Percentiles rank a stretch among this genome's conserved stretches.
Conservation (phyloP, 2,329 filamentous ascomycete genomes). For the Magnaporthiopsis poae region DNA sequence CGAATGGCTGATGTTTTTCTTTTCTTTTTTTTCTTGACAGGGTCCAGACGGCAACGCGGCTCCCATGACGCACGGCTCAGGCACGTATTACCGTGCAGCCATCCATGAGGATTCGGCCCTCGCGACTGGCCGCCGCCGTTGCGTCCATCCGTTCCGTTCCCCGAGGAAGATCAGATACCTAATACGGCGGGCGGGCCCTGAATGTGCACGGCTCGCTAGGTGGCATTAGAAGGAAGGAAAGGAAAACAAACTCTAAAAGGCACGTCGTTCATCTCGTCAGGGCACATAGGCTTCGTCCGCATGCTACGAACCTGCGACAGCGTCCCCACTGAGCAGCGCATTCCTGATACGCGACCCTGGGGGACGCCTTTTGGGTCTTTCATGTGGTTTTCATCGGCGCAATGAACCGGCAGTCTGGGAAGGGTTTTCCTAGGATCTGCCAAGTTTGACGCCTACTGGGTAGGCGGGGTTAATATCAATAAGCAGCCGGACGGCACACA, state of each 20-base stretch:
- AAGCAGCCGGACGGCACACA: background rate
- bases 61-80: too few relatives aligned
- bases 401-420: background rate
- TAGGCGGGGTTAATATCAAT: background rate
- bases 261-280: background rate
- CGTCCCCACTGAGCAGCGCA: background rate
- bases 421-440: background rate
- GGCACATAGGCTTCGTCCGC: background rate
- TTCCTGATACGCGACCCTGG: background rate
- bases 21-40: too few relatives aligned
- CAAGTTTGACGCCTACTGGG: background rate
- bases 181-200: background rate
- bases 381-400: background rate
- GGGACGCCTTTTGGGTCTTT: background rate
- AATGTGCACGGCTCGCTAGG: background rate
- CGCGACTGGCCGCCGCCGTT: too few relatives aligned
- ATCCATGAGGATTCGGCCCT: too few relatives aligned
- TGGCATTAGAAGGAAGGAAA: background rate
- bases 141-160: too few relatives aligned
- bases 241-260: background rate
- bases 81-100: too few relatives aligned
- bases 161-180: background rate
- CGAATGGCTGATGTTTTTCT: too few relatives aligned
- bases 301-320: background rate
- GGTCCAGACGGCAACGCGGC: background rate